phyloP scores from a whole-genome alignment of 306 rosid genomes.

The Lupinus albus region DNA sequence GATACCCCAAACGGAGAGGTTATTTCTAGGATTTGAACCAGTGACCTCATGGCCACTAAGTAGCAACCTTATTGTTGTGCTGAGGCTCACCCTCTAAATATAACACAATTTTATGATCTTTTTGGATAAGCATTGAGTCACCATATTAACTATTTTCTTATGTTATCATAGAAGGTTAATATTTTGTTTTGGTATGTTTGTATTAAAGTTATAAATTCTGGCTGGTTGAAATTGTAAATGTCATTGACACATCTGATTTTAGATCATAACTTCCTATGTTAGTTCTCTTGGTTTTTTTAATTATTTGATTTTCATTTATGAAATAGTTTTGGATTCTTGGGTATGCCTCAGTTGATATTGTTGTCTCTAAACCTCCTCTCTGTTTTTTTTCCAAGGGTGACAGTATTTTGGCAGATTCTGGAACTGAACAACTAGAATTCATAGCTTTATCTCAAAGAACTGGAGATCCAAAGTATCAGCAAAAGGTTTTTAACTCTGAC shows the following conservation, averaged over 20 bases:
- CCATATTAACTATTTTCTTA: conserved; percentile 12
- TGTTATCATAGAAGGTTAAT: background rate
- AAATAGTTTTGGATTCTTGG: conserved; percentile 28
- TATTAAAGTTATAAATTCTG: conserved; percentile 25
- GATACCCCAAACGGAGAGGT: too few species aligned
- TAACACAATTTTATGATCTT: conserved; percentile 5
- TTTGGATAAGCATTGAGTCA: conserved; percentile 25
- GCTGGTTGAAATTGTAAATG: conserved; percentile 29
- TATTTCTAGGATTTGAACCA: too few species aligned
- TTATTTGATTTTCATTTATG: conserved; percentile 24
- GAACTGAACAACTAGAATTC: conserved; percentile 96
- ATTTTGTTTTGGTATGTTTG: conserved; percentile 18
- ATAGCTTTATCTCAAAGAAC: conserved; percentile 97
- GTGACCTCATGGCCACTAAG: too few species aligned
- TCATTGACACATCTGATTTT: conserved; percentile 18
- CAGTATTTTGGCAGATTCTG: conserved; percentile 94
- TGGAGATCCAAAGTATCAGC: conserved; percentile 90
- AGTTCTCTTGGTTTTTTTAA: conserved; percentile 6
- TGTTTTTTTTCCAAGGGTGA: conserved; percentile 70
- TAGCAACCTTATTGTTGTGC: too few species aligned
- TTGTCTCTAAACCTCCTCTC: conserved; percentile 40
- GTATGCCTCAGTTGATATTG: conserved; percentile 6
- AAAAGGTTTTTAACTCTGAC: conserved; percentile 59
- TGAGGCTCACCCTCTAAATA: too few species aligned
- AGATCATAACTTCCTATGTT: conserved; percentile 17